These are phyloP conservation scores for Microthlaspi erraticum DNA, from an alignment of 345 rosid genomes.

Conservation along the genomic window DNA sequence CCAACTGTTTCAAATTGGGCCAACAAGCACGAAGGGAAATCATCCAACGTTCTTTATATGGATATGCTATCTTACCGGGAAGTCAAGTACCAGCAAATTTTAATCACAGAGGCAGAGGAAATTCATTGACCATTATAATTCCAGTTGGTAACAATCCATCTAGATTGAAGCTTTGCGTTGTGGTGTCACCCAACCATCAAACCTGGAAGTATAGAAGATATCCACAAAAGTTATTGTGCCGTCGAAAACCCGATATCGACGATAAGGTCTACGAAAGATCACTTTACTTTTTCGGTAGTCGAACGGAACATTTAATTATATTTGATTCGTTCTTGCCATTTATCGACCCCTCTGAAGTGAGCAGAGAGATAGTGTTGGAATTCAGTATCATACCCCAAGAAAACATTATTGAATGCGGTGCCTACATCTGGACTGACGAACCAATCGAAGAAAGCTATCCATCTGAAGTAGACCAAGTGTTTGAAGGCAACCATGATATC, in stretches of 20 bases:
- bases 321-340: background rate
- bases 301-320: background rate
- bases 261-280: too few species aligned
- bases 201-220: too few species aligned
- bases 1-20: constrained; percentile 16
- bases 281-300: background rate
- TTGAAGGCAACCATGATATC: too few species aligned
- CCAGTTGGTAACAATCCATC: background rate
- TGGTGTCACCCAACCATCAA: background rate
- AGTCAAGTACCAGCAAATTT: constrained; percentile 15
- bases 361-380: background rate
- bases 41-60: background rate
- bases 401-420: background rate
- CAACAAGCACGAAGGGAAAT: constrained; percentile 2
- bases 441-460: background rate
- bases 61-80: background rate
- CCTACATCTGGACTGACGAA: background rate
- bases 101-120: constrained; percentile 2
- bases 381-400: background rate
- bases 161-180: background rate
- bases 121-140: background rate
- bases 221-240: too few species aligned
- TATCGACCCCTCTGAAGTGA: background rate
- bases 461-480: background rate
- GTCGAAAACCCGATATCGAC: too few species aligned